Evolutionary conservation across 805 yeast species (phyloP), one percentile per base, ranked within the genome.

Genomic region (Metschnikowia hibisci): DNA sequence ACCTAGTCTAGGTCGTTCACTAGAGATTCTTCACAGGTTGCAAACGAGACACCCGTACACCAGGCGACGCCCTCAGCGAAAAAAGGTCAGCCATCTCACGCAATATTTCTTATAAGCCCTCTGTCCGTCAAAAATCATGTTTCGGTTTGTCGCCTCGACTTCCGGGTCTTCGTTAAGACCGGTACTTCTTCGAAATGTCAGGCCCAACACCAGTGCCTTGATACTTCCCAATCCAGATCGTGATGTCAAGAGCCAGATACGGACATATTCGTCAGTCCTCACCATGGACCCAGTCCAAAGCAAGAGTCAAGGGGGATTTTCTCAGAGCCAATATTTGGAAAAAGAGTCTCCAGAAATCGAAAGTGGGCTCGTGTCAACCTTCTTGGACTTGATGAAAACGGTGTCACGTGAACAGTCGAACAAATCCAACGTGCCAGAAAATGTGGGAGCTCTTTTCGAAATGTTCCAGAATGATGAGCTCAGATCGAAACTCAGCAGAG

Each of bases 141-240:
- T 69, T 44, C 61, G 73, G 49, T 58, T 69, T 35, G 60, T 68
- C 18, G 54, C 69, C 13, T 40, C 64, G n/a, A 67, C 66, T 50
- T 62, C 73, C 14, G 66, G 57, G 43, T 62, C 58, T 43, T 57
- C 64, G 33, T 50, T 69, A 38, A 61, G 69, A 46, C 72, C 73
- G 10, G 68, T 53, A 22, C 49, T 68, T 38, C 55, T 68, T 39
- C 66, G 60, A 56, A 67, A 68, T 45, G 69, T 68, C 27, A 60
- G 67, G 44, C 54, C 56, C 34, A 63, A 61, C 46, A 29, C 44
- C 29, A 48, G 51, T 34, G 38, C 40, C 40, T 38, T 42, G 43
- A 20, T 45, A 40, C 36, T 45, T 43, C 44, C 53, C 15, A 43
- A 41, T 11, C 36, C 44, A 25, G 44, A 44, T 16, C 37, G 42